Percentiles rank a stretch among this genome's conserved stretches.
Evolutionary conservation across 2,329 filamentous ascomycete species (phyloP).

Genomic region (Pseudogymnoascus sp.): DNA sequence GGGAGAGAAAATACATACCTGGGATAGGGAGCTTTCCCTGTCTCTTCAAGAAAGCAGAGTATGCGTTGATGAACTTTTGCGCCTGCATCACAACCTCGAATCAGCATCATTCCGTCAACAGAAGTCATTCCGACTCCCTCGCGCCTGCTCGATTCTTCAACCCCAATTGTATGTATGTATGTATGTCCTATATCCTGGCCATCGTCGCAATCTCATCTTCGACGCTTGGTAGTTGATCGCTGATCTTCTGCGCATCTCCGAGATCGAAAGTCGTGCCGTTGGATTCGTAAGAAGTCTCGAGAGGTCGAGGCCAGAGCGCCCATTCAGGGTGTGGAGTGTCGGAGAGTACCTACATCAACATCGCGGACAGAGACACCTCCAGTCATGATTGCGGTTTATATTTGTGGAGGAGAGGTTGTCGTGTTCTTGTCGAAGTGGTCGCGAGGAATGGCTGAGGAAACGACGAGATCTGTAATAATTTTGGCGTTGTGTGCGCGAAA

Average conservation of each 20-base stretch:
- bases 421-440: constrained; percentile 8
- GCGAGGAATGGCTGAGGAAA: constrained; percentile 9
- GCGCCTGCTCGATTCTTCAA: constrained; percentile 50
- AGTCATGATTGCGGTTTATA: constrained; percentile 61
- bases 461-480: constrained; percentile 4
- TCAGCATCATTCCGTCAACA: constrained; percentile 68
- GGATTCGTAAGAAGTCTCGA: constrained; percentile 3
- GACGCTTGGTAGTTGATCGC: constrained; percentile 4
- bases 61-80: constrained; percentile 82
- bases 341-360: constrained; percentile 62
- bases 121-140: constrained; percentile 65
- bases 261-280: constrained; percentile 7
- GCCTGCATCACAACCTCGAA: constrained; percentile 48
- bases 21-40: constrained; percentile 89
- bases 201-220: constrained; percentile 9
- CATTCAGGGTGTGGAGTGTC: constrained; percentile 23
- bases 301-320: not conserved
- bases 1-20: constrained; percentile 48
- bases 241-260: constrained; percentile 8
- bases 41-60: constrained; percentile 85
- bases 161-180: constrained; percentile 8
- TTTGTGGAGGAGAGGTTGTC: constrained; percentile 9
- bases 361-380: constrained; percentile 76
- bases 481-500: constrained; percentile 9
- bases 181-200: constrained; percentile 2